Base-by-base conservation (phyloP, 192 early-diverging fungal genomes). In the Rhizoclosmatium globosum region DNA sequence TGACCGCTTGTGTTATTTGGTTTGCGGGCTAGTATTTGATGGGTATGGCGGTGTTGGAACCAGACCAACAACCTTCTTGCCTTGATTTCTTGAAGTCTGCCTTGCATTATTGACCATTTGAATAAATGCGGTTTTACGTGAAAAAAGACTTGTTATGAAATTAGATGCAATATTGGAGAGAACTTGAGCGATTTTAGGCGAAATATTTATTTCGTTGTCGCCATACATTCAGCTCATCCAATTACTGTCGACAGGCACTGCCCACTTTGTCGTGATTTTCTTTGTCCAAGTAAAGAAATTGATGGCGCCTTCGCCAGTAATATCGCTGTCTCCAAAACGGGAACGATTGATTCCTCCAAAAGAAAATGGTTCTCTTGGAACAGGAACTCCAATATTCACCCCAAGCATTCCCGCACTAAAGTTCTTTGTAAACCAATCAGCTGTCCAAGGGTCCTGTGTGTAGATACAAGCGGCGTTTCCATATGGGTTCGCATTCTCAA, bases 11-110 rank as follows among this genome's bases (percentile, higher is more conserved):
- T 90, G 95, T 38, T 92, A 91, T 82, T 92, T 90, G 15, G 93
- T 99, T 69, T 94, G 93, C 6, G 96, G 95, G 4, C 85, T 96
- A 38, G 95, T 99, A 59, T 98, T 94, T 87, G 96, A 98, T 85
- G 87, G 90, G 75, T 96, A 94, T 69, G 94, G 95, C 66, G 98
- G 98, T 45, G 92, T 94, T 73, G 98, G 98, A 50, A 87, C 89
- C 61, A 90, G 95, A 39, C 97, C 96, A 43, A 71, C 77, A 15
- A 81, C 68, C 41, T 90, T 85, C 71, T 66, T 79, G 78, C 46
- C 58, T 38, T 74, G 9, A 74, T 31, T 31, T 31, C 31, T 31
- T 31, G 31, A 31, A 31, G 31, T 31, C 31, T 31, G 31, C 31
- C 31, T 31, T 31, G 31, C 31, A 31, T 31, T 31, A 31, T 31